Base-by-base conservation (phyloP, 2,329 filamentous ascomycete species). In the Pyrenochaeta sp. region DNA sequence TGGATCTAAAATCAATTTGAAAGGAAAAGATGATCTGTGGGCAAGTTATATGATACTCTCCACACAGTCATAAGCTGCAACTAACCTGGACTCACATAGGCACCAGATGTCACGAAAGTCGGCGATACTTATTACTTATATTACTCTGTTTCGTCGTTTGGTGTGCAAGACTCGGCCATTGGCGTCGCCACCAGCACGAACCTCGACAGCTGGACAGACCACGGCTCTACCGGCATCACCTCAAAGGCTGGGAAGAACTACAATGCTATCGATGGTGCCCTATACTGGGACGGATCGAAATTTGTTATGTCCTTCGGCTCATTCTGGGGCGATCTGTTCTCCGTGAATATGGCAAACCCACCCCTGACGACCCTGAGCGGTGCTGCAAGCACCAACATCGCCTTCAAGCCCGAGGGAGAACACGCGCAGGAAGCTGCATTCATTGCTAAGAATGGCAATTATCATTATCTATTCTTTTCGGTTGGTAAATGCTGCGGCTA, bases 291-390 rank as follows among this genome's bases (percentile, higher is more conserved):
- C 27, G 75, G 73, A 2, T 72, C 82, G 50, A 78, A 80, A 15
- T 83, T 83, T 54, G 80, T 82, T 52, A 77, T 87, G 71, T 86
- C 81, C 58, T 91, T 90, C 61, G 89, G 89, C 25, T 89, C 86
- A 12, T 91, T 90, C 81, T 92, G 88, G 88, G 74, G 78, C 6
- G 84, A 88, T 68, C 81, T 91, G 57, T 89, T 86, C 77, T 85
- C 87, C 68, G 85, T 86, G 1, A 70, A 79, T 36, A 82, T 90
- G 73, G 47, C 59, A 32, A 69, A 70, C 54, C 72, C 71, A 1
- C 77, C 77, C 5, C 69, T 70, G 2, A 73, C 69, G 37, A 64
- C 69, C 2, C 66, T 72, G 0, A 68, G 70, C 1, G 67, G 74
- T 10, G 74, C 82, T 0, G 24, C 67, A 1, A 55, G 64, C 36